Conservation (phyloP, 805 yeast genomes). For the Cyberlindnera xylosilytica region DNA sequence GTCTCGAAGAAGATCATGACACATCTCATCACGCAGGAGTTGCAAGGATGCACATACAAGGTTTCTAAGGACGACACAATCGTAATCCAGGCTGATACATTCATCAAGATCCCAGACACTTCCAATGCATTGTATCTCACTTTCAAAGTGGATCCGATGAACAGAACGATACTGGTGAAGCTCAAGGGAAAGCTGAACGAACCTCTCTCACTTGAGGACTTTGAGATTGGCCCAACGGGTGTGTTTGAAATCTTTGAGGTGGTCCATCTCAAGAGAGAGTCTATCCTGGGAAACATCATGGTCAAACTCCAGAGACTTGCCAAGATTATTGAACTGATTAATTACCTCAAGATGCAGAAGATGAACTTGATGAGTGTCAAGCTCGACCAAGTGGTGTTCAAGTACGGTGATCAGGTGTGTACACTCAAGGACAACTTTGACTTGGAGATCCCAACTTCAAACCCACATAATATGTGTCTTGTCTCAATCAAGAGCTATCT, state of each 20-base stretch:
- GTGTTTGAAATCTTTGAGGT: constrained; percentile 21
- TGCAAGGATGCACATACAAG: constrained; percentile 9
- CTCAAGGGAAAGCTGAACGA: constrained; percentile 32
- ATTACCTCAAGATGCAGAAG: constrained; percentile 21
- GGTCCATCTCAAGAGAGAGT: constrained; percentile 18
- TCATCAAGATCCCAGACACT: constrained; percentile 36
- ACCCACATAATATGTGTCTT: constrained; percentile 26
- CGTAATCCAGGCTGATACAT: constrained; percentile 33
- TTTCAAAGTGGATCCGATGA: constrained; percentile 23
- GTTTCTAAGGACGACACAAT: constrained; percentile 18
- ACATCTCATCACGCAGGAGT: constrained; percentile 16
- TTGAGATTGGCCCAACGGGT: constrained; percentile 19
- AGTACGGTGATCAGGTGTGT: constrained; percentile 24
- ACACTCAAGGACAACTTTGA: constrained; percentile 22
- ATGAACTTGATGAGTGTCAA: constrained; percentile 24
- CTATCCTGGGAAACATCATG: constrained; percentile 15
- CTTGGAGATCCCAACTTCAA: constrained; percentile 22
- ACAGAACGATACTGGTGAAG: constrained; percentile 28
- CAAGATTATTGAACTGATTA: constrained; percentile 25
- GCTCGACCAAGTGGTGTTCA: constrained; percentile 26
- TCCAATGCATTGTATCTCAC: constrained; percentile 32
- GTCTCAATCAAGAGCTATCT: constrained; percentile 23
- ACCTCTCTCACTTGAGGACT: constrained; percentile 18
- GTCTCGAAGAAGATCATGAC: constrained; percentile 20
- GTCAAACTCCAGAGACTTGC: constrained; percentile 22